Base-by-base conservation (phyloP, 2,329 filamentous ascomycete species). In the Claviceps pazoutovae region DNA sequence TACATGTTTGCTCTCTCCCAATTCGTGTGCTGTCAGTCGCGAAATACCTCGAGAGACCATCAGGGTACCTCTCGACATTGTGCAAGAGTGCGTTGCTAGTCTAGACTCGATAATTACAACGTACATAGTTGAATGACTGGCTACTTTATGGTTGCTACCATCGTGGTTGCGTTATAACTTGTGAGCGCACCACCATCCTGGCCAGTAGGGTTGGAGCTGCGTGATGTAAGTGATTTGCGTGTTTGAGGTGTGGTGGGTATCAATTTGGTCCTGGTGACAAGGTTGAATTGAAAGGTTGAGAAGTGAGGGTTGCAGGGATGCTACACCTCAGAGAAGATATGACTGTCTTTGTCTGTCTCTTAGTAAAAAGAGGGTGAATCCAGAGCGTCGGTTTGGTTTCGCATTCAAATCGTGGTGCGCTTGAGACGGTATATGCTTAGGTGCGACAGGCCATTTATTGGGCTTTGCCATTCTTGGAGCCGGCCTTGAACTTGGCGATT, bases 401-500 rank as follows among this genome's bases (percentile, higher is more conserved):
- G 39, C 41, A n/a, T 41, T 38, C 37, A 41, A 45, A 9, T 9
- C 23, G 14, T 36, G 42, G 41, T 41, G 42, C 34, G 21, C 37
- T n/a, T 23, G 21, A 30, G 23, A 19, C 19, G 34, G 9, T 41
- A 39, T 30, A 13, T 30, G 16, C 9, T 21, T 19, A 13, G 6
- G 11, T 23, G 38, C 13, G 42, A 39, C 11, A 16, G 21, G 17
- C 13, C 4, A 16, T 13, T 68, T 63, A 76, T 60, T 79, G 68
- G 39, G 72, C 69, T 65, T 81, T 82, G 56, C 68, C 74, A 37
- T 71, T 70, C 49, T 71, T 71, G 61, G 82, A 81, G 54, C 73
- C 70, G 38, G 75, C 71, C 60, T 73, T 81, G 64, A 89, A 83
- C 68, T 88, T 93, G 59, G 79, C 75, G 57, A 96, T 76, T 65